phyloP scores from a whole-genome alignment of 73 alveolate genomes.

The Blepharisma japonicum region DNA sequence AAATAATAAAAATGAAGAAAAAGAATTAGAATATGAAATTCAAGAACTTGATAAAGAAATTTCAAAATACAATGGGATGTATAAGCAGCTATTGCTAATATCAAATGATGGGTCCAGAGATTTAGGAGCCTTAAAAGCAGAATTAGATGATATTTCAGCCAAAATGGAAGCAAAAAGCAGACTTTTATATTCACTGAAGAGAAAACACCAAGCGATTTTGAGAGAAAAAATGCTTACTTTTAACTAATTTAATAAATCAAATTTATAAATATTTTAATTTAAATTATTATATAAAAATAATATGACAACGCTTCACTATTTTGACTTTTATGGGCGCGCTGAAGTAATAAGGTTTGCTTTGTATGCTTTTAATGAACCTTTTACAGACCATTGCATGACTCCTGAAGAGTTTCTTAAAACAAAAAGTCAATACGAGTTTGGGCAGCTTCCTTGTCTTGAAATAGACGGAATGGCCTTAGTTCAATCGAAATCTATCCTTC shows the following conservation, averaged over 20 bases:
- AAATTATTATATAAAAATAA: too few relatives aligned
- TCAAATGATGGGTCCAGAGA: slow-evolving; percentile 1
- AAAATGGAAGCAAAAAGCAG: neutral
- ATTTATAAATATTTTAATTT: too few relatives aligned
- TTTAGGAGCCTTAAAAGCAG: neutral
- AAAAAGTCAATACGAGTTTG: slow-evolving; percentile 37
- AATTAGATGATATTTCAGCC: neutral
- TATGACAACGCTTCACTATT: neutral
- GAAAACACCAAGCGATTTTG: neutral
- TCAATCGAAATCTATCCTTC: slow-evolving; percentile 59
- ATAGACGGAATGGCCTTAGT: slow-evolving; percentile 49
- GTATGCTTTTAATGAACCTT: too few relatives aligned
- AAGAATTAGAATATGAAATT: neutral
- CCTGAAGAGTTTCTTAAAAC: slow-evolving; percentile 22
- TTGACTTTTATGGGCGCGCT: slow-evolving; percentile 23
- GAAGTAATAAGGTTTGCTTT: neutral
- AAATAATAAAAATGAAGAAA: neutral
- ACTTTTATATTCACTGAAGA: neutral
- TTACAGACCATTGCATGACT: too few relatives aligned
- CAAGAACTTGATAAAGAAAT: neutral
- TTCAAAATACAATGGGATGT: neutral
- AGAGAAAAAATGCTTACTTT: slow-evolving; percentile 4
- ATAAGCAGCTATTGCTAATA: neutral
- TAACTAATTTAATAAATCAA: too few relatives aligned
- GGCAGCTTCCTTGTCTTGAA: slow-evolving; percentile 68